Evolutionary conservation across 1,284 basidiomycete species (phyloP), one percentile per base, ranked within the genome.

Genomic region (Hypsizygus ulmarius): DNA sequence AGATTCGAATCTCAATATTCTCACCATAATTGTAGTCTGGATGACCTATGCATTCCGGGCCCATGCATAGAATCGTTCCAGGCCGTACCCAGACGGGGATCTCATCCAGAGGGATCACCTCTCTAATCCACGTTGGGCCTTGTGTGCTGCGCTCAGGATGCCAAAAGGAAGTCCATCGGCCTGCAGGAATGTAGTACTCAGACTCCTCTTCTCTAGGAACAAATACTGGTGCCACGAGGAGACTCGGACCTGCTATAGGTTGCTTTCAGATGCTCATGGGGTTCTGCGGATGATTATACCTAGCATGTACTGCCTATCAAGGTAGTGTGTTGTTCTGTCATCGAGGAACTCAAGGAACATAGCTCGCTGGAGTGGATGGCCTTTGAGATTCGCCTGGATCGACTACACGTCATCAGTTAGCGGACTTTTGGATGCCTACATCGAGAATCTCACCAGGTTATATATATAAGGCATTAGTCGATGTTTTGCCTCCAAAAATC

Each of bases 221-320:
- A 55, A 89, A 81, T 2, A 88, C 83, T 2, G 86, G 86, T n/a
- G 84, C 85, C 42, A 89, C 81, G 33, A 89, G 81, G 14, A 90
- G 72, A 14, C 71, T 79, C 3, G 81, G 80, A 0, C 86, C 86
- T 55, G 25, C 47, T 63, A 75, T 62, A 45, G 6, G 15, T 40
- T 40, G 27, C 25, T 35, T 16, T 21, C 12, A 29, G 14, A 25
- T 18, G 18, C 12, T 28, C n/a, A n/a, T n/a, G 28, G n/a, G 14
- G 29, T 45, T 18, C 16, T n/a, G 18, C 5, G 30, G 14, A 21
- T 37, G 44, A 6, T 52, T 55, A 15, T 53, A 39, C 84, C 84
- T 14, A 88, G 68, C 82, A 86, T 84, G 64, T 77, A 84, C 67
- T 82, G 84, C 50, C 76, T 72, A 64, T 88, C 85, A 30, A 89